Evolutionary conservation across 202 grass and related monocot species (phyloP), one percentile per base, ranked within the genome.

Genomic region (Digitaria exilis): DNA sequence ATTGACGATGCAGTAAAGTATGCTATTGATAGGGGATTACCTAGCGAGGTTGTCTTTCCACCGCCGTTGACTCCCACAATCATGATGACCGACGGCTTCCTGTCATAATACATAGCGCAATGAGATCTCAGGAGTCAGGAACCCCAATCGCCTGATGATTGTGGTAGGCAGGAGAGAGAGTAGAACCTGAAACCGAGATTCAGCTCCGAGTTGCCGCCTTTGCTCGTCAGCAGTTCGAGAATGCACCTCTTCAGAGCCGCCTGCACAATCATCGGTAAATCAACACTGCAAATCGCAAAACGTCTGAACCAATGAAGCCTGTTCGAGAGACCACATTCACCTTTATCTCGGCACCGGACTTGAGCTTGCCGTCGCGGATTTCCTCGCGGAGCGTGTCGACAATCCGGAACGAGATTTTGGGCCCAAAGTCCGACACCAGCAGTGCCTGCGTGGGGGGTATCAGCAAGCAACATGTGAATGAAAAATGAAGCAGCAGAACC

Each of bases 41-140:
- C 96, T 80, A 98, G 71, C 1, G 91, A 96, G 0, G 93, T 98
- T 57, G 93, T 98, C 56, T 98, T 96, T 75, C 96, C 96, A 83
- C 96, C 93, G 17, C 96, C 96, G 84, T 98, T 98, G 58, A 98
- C 96, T 65, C 96, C 96, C 50, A 98, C 91, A 54, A 98, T 87
- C 93, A 98, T 92, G 84, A 98, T 84, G 6, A 94, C 89, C 0
- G 87, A 91, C 45, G 93, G 91, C 31, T 98, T 98, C 81, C 96
- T 96, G 87, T 44, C 22, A 87, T 60, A 37, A 65, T 7, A 82
- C 1, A 6, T 82, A 71, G 32, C 42, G 26, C 52, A 67, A 52
- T 68, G 48, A 92, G 64, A 42, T 21, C 6, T 43, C 56, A 2
- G n/a, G n/a, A n/a, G n/a, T n/a, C n/a, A n/a, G 46, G 73, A 88